These are phyloP conservation scores for Glycine tomentella DNA, from an alignment of 306 rosid species.

Conservation along the genomic window DNA sequence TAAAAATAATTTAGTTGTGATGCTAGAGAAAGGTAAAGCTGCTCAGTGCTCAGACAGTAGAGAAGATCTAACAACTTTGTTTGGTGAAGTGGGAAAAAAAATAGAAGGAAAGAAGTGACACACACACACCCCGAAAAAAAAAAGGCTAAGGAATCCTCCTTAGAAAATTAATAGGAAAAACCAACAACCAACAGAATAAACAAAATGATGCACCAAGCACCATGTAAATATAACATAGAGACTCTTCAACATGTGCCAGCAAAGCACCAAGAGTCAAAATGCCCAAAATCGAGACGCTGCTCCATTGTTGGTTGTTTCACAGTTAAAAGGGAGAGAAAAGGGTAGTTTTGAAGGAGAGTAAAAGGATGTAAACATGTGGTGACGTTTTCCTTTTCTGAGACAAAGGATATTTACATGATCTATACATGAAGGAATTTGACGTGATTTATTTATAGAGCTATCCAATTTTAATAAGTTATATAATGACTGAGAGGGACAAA, in stretches of 20 bases:
- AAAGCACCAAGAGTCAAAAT: not conserved
- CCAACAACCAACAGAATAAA: not conserved
- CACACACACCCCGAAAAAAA: not conserved
- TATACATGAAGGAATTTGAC: not conserved
- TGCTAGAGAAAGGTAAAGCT: conserved; percentile 25
- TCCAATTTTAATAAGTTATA: not conserved
- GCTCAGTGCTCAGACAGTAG: not conserved
- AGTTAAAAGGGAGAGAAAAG: not conserved
- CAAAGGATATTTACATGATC: conserved; percentile 22
- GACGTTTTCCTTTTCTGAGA: conserved; percentile 16
- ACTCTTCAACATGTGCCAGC: not conserved
- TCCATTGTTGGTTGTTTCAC: not conserved
- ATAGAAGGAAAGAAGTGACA: not conserved
- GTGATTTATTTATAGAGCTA: not conserved
- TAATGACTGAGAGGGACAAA: not conserved
- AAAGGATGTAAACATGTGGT: conserved; percentile 5
- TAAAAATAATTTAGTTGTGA: conserved; percentile 12
- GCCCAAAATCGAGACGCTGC: conserved; percentile 5
- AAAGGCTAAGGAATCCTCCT: not conserved
- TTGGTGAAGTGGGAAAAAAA: not conserved
- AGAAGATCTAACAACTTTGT: conserved; percentile 23
- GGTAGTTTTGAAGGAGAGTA: conserved; percentile 13
- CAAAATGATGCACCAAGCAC: no score
- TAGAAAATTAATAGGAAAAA: not conserved
- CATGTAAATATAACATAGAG: not conserved